These are phyloP conservation scores for Fusarium neocosmosporiellum DNA, from an alignment of 2,329 filamentous ascomycete genomes.

Conservation along the genomic window DNA sequence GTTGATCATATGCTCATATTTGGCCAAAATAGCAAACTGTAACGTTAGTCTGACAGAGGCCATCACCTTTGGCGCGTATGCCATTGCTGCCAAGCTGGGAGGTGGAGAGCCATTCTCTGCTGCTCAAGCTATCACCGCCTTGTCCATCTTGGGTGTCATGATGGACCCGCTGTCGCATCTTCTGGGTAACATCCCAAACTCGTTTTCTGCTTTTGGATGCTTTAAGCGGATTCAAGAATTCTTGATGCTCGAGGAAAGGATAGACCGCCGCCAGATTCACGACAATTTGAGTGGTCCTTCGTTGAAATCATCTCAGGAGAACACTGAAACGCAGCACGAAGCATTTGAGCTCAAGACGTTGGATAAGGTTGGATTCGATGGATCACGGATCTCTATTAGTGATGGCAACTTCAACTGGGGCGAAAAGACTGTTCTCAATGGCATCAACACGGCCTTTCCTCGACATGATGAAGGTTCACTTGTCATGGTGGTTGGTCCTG, in stretches of 20 bases:
- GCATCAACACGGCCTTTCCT: constrained; percentile 40
- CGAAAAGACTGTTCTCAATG: constrained; percentile 38
- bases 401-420: constrained; percentile 45
- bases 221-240: constrained; percentile 48
- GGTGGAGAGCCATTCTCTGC: constrained; percentile 43
- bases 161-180: constrained; percentile 41
- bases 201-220: constrained; percentile 45
- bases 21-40: constrained; percentile 37
- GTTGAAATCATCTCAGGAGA: not conserved
- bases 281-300: not conserved
- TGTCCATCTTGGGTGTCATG: constrained; percentile 47
- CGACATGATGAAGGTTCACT: constrained; percentile 35
- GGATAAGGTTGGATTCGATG: not conserved
- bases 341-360: constrained; percentile 20
- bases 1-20: not conserved
- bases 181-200: constrained; percentile 40
- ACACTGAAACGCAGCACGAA: not conserved
- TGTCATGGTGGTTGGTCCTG: constrained; percentile 46
- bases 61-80: constrained; percentile 47
- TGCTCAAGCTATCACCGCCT: constrained; percentile 45
- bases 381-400: constrained; percentile 28
- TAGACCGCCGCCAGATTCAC: constrained; percentile 38
- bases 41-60: constrained; percentile 43
- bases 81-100: constrained; percentile 42
- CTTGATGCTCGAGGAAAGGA: constrained; percentile 37